These are phyloP conservation scores for Trichocladium uniseriatum DNA, from an alignment of 495 filamentous ascomycete species.

Conservation along the genomic window DNA sequence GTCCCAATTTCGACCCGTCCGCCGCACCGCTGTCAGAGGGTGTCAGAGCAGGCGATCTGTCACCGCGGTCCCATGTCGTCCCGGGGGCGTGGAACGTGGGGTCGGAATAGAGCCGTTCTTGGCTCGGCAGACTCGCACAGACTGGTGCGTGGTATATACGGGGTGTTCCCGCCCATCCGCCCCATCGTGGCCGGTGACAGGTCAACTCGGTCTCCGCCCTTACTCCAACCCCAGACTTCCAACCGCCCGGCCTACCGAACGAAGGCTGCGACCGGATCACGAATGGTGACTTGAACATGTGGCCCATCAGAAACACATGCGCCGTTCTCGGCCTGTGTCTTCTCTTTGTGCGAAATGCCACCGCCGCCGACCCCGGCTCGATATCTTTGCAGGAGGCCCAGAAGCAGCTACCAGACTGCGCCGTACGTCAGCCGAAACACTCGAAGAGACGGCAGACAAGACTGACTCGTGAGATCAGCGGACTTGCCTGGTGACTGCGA, in stretches of 20 bases:
- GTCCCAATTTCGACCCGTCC: background rate
- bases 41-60: background rate
- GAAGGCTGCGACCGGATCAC: background rate
- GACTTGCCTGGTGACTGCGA: slow-evolving; percentile 2
- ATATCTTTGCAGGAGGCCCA: background rate
- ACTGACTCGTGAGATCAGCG: background rate
- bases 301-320: slow-evolving; percentile 4
- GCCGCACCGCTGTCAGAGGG: background rate
- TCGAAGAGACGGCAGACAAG: background rate
- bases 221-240: background rate
- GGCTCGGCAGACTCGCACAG: background rate
- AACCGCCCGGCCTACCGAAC: background rate
- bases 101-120: background rate
- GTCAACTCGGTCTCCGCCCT: background rate
- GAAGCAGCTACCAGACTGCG: slow-evolving; percentile 3
- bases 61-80: background rate
- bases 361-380: background rate
- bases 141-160: background rate
- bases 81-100: background rate
- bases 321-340: slow-evolving; percentile 11
- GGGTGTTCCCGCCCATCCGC: background rate
- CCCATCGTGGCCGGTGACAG: background rate
- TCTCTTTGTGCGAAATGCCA: background rate
- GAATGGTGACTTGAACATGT: slow-evolving; percentile 9
- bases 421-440: slow-evolving; percentile 2